Percentiles rank a stretch among this genome's conserved stretches.
Evolutionary conservation across 2,329 filamentous ascomycete species (phyloP).

Genomic region (Tolypocladium tundrense): DNA sequence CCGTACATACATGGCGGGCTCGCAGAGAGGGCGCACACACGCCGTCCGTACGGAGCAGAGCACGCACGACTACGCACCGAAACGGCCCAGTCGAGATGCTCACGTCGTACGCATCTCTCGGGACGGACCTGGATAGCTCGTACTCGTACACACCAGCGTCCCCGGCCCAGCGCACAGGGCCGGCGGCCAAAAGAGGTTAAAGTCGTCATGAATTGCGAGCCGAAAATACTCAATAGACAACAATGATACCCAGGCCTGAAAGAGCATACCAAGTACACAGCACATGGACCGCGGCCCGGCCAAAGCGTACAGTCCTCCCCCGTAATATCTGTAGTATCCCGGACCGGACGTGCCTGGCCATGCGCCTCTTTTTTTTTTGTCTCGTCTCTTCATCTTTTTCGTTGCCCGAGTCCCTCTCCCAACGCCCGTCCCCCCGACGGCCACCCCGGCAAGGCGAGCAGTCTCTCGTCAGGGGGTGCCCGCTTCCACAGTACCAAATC

Average conservation of each 20-base stretch:
- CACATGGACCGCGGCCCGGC: neutral
- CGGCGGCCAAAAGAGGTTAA: neutral
- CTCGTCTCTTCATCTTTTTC: neutral
- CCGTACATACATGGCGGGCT: neutral
- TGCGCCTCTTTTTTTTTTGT: neutral
- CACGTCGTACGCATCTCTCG: too few species aligned
- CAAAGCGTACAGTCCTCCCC: neutral
- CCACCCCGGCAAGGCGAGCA: neutral
- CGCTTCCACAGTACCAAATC: neutral
- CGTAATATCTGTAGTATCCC: neutral
- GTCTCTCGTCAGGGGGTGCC: neutral
- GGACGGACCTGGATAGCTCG: neutral
- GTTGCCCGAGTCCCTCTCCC: neutral
- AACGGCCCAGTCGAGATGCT: too few species aligned
- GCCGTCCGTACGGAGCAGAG: neutral
- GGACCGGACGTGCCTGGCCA: neutral
- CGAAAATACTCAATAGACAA: neutral
- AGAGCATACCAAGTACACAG: neutral
- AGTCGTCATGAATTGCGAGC: neutral
- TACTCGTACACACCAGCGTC: neutral
- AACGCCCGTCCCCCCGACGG: neutral
- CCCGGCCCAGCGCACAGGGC: neutral
- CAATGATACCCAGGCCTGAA: neutral
- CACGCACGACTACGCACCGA: neutral
- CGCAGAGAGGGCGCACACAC: neutral